Conservation (phyloP, 257 asterid genomes). For the Gynochthodes officinalis region DNA sequence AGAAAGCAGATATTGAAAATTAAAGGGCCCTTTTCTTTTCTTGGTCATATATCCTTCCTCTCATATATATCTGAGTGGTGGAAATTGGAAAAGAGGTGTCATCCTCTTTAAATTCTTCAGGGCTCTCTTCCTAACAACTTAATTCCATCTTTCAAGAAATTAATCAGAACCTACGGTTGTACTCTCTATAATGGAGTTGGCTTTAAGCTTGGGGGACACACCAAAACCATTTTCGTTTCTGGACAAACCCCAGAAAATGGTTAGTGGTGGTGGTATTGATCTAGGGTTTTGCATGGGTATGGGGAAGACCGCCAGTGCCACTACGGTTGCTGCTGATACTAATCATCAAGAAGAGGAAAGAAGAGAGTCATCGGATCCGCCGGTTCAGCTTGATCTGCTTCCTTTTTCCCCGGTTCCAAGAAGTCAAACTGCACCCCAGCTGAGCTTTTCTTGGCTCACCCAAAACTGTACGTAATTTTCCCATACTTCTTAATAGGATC, state of each 20-base stretch:
- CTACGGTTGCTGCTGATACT: background rate
- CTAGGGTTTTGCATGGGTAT: conserved; percentile 81
- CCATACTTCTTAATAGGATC: background rate
- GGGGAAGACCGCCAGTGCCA: conserved; percentile 15
- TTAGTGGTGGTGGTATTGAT: conserved; percentile 16
- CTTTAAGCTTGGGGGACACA: conserved; percentile 71
- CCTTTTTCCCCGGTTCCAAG: conserved; percentile 58
- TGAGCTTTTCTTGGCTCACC: conserved; percentile 66
- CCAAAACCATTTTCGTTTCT: conserved; percentile 50
- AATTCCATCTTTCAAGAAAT: background rate
- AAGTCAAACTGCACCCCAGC: conserved; percentile 25
- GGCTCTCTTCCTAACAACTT: background rate
- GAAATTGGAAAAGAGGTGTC: background rate
- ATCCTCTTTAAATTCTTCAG: conserved; percentile 16
- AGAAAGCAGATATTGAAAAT: conserved; percentile 16
- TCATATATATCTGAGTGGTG: background rate
- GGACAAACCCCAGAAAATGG: conserved; percentile 35
- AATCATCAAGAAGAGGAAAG: conserved; percentile 4
- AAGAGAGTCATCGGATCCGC: conserved; percentile 49
- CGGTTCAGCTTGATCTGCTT: conserved; percentile 81
- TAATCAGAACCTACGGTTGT: too few relatives aligned
- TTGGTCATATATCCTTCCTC: background rate
- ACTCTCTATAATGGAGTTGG: conserved; percentile 92
- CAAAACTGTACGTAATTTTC: conserved; percentile 41
- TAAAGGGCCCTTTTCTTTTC: background rate